Base-by-base conservation (phyloP, 306 rosid species). In the Adenanthera pavonina region DNA sequence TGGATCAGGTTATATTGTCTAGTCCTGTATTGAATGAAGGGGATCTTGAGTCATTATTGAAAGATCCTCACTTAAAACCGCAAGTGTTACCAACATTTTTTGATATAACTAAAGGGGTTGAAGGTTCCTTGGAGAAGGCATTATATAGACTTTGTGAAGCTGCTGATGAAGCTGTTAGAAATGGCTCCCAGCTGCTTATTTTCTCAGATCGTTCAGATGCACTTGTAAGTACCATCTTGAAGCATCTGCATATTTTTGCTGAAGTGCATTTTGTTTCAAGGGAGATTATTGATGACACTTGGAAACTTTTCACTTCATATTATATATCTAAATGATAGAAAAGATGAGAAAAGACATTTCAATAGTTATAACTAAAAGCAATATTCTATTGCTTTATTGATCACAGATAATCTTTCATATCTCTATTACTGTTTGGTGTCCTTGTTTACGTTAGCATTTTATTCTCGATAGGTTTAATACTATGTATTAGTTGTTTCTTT, bases 151-250 rank as follows among this genome's bases (percentile, higher is more conserved):
- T 95, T 85, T 95, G 99, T 74, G 98, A 93, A 82, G 97, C 98
- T 86, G 99, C 99, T 81, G 99, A 95, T 87, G 99, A 90, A 88
- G 99, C 99, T 85, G 98, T 95, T 74, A 91, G 95, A 85, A 95
- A 92, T 87, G 98, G 99, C 79, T 93, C 94, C 74, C 93, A 95
- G 81, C 81, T 95, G 82, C 97, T 95, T 81, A 85, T 95, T 85
- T 95, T 95, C 72, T 95, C 99, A 49, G 99, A 95, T 78, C 97
- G 98, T 73, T 82, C 93, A 43, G 99, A 95, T 82, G 89, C 85
- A 74, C 90, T 91, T 85, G 99, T 95, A 86, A 88, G 85, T 51
- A 57, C 82, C 77, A 72, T 80, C 76, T 68, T 53, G 79, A 36
- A 53, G 78, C 67, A 51, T 74, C 47, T 69, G n/a, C 68, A 62